phyloP scores from a whole-genome alignment of 176 grass and related monocot species.

The Tuctoria greenei region DNA sequence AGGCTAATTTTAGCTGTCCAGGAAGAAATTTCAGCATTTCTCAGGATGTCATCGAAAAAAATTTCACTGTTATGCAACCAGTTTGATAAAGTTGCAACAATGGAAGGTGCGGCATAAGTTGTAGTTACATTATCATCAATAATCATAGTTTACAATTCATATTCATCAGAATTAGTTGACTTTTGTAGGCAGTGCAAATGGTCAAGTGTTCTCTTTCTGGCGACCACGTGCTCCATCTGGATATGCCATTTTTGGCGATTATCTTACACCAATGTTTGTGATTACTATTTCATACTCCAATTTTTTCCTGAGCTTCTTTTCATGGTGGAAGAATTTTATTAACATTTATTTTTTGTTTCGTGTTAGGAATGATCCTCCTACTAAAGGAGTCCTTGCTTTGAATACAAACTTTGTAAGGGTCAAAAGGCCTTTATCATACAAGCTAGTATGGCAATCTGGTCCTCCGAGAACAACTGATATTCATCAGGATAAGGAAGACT shows the following conservation, averaged over 20 bases:
- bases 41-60: constrained; percentile 81
- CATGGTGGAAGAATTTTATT: constrained; percentile 24
- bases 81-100: constrained; percentile 81
- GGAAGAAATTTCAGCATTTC: constrained; percentile 96
- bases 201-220: constrained; percentile 89
- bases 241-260: constrained; percentile 91
- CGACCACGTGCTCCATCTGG: constrained; percentile 94
- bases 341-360: constrained; percentile 27
- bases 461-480: constrained; percentile 36
- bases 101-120: constrained; percentile 53
- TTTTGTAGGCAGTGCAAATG: constrained; percentile 59
- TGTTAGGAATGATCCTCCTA: constrained; percentile 81
- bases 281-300: constrained; percentile 31
- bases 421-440: constrained; percentile 91
- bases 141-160: constrained; percentile 16
- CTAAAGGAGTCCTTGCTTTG: constrained; percentile 91
- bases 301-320: constrained; percentile 23
- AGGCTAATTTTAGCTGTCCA: constrained; percentile 87
- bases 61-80: constrained; percentile 72
- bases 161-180: constrained; percentile 18
- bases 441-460: constrained; percentile 68
- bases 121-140: constrained; percentile 8
- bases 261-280: constrained; percentile 79
- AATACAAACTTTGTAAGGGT: constrained; percentile 90
- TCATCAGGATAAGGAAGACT: constrained; percentile 27